Evolutionary conservation across 495 filamentous ascomycete species (phyloP), one percentile per base, ranked within the genome.

Genomic region (Penicillium ochrochloron): DNA sequence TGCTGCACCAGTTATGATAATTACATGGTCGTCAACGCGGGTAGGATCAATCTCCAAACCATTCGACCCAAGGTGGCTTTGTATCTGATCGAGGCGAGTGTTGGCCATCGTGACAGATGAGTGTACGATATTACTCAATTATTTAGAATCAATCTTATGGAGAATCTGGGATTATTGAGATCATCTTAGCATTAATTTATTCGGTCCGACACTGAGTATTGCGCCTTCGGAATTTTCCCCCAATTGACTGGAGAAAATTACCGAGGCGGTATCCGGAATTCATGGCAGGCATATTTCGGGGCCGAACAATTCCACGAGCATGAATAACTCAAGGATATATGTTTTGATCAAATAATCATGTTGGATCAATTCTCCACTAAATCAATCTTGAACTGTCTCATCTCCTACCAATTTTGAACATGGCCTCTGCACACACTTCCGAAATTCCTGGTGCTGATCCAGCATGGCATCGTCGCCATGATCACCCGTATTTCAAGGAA

Each of bases 1-100:
- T 8, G 86, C 89, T 2, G 84, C 83, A 27, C 90, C 90, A 7
- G 90, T 92, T 64, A 92, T 85, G 68, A 92, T 90, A 62, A 88
- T 88, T 8, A 87, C 84, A 70, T 92, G 88, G 31, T 86, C 86
- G 12, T 79, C 80, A 15, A 92, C 82, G 61, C 92, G 77, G n/a
- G 46, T 50, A 10, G 46, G 46, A 50, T 50, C 46, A 0, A 50
- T 27, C 2, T 50, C 46, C 23, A 27, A 50, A 27, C 12, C 23
- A 27, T 14, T 50, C 5, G n/a, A n/a, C 8, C n/a, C 46, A 14
- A 50, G 46, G 46, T 50, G 46, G 5, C n/a, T 50, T 14, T 50
- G 46, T 50, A 50, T 50, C 23, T 50, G 46, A 21, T 9, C 8
- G 1, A 50, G 12, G 46, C 46, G 46, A 23, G n/a, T 50, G 46